phyloP scores from a whole-genome alignment of 495 filamentous ascomycete genomes.

The Aspergillus avenaceus region DNA sequence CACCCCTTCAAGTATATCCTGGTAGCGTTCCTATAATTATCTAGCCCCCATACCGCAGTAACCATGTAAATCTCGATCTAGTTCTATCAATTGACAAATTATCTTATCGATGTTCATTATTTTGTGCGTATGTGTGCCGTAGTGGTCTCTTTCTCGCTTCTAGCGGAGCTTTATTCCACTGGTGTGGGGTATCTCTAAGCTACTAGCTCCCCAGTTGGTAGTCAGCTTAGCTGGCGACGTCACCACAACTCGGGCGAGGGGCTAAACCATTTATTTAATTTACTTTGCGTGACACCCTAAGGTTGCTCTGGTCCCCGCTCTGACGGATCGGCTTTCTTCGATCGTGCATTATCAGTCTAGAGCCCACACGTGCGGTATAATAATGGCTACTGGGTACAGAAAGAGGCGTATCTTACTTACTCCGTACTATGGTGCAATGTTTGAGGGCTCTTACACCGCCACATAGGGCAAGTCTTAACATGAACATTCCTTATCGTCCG shows the following conservation, averaged over 20 bases:
- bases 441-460: constrained; percentile 1
- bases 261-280: constrained; percentile 1
- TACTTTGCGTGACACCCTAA: background rate
- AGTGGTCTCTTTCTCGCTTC: background rate
- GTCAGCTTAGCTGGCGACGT: constrained; percentile 9
- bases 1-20: background rate
- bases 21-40: background rate
- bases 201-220: background rate
- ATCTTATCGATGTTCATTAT: background rate
- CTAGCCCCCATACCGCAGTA: background rate
- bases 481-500: background rate
- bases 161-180: background rate
- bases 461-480: background rate
- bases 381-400: background rate
- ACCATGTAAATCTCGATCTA: background rate
- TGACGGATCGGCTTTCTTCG: constrained; percentile 1
- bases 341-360: constrained; percentile 8
- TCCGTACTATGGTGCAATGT: background rate
- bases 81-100: background rate
- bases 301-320: background rate
- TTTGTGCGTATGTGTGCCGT: too few species aligned
- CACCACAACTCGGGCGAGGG: constrained; percentile 5
- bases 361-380: background rate
- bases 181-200: constrained; percentile 4
- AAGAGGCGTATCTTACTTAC: background rate